These are phyloP conservation scores for Quercus alba DNA, from an alignment of 306 rosid genomes.

Conservation along the genomic window DNA sequence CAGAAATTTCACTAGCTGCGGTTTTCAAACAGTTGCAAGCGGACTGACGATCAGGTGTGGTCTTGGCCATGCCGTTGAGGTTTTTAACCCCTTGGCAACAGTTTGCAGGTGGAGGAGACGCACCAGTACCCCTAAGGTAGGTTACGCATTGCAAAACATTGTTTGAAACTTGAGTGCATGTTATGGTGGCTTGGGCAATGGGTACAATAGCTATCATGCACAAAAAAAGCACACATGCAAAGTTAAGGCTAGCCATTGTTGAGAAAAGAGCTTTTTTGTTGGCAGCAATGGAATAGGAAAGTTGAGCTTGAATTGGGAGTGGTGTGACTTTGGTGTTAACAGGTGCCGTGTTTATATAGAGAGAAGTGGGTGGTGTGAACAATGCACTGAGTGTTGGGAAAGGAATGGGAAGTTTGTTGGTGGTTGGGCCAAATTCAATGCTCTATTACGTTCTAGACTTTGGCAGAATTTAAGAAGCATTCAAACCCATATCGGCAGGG, in stretches of 20 bases:
- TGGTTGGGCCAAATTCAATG: too few species aligned
- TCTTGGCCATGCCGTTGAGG: slow-evolving; percentile 6
- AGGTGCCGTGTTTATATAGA: too few species aligned
- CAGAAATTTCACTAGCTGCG: background rate
- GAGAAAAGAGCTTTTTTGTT: too few species aligned
- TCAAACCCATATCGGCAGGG: too few species aligned
- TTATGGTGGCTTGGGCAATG: slow-evolving; percentile 25
- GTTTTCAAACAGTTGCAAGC: slow-evolving; percentile 49
- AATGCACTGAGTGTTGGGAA: too few species aligned
- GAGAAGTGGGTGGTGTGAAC: too few species aligned
- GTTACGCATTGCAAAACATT: background rate
- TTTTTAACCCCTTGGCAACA: slow-evolving; percentile 29
- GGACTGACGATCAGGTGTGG: slow-evolving; percentile 23
- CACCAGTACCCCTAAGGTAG: slow-evolving; percentile 6
- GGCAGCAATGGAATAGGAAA: too few species aligned
- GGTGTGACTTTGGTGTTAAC: too few species aligned
- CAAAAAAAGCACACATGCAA: slow-evolving; percentile 19
- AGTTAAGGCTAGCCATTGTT: slow-evolving; percentile 30
- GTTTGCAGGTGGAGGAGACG: accelerated
- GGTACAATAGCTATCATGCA: slow-evolving; percentile 41
- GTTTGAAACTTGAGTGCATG: slow-evolving; percentile 34
- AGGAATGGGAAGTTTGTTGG: too few species aligned
- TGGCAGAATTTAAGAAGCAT: too few species aligned
- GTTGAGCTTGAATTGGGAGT: too few species aligned
- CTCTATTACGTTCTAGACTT: too few species aligned